Evolutionary conservation across 768 basidiomycete species (phyloP), one percentile per base, ranked within the genome.

Genomic region (Agrocybe chaxingu): DNA sequence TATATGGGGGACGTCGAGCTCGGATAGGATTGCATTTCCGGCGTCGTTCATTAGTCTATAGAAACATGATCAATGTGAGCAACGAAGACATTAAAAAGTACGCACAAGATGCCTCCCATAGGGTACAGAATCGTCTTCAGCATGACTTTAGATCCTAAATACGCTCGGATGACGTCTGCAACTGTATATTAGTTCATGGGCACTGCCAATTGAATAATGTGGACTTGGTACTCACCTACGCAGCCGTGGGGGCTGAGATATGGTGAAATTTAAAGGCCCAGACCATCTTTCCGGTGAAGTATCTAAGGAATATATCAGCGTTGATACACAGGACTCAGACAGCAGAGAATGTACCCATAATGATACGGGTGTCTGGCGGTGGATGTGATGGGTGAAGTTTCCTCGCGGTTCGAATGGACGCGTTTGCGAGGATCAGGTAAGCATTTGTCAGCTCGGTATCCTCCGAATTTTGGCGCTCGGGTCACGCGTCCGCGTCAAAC

Each of bases 41-140:
- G n/a, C n/a, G 62, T 99, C 96, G 67, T 98, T 98, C 2, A 96
- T 98, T 13, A 98, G 74, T 55, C 95, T 97, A 57, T 9, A 19
- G n/a, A 1, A 24, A 24, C 3, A 30, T 3, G 31, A 45, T n/a
- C 42, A 38, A 50, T 29, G n/a, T 50, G 45, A 29, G 31, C 36
- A 46, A 43, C 24, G 39, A 8, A 33, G 12, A 41, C 3, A 30
- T 1, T 46, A 38, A 48, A 44, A 37, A 35, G 34, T 40, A 76
- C 84, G 48, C 50, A 96, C 96, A 98, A 63, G 60, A 98, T 98
- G 47, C 97, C 97, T 45, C 97, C 97, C 97, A 99, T 98, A 1
- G 95, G 96, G 73, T 98, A 95, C 39, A 98, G 72, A 59, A 98
- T 97, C 97, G 98, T 98, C 78, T 98, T 99, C 46, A 98, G 75